Base-by-base conservation (phyloP, 2,329 filamentous ascomycete species). In the Pyrenophora seminiperda region DNA sequence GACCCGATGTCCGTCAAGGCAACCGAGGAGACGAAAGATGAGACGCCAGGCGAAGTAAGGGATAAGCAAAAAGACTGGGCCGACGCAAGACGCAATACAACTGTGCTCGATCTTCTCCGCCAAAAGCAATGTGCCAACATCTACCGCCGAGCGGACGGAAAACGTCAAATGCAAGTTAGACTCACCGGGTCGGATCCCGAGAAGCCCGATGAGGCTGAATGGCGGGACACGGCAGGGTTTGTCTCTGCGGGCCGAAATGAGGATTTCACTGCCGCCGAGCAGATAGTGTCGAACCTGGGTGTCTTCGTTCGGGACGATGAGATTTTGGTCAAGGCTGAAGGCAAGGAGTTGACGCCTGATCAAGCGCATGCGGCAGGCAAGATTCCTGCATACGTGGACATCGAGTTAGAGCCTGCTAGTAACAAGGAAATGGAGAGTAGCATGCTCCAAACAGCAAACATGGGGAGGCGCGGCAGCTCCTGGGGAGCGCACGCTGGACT, bases 401-500 rank as follows among this genome's bases (percentile, higher is more conserved):
- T 52, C 9, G 17, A 38, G 19, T 20, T 48, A 14, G 45, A 48
- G 4, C 24, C 20, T 33, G 13, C 17, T 15, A 31, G 20, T 13
- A 19, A 20, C 7, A 29, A 27, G 15, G n/a, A 17, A 32, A 14
- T 20, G 30, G 27, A 39, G 27, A 45, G 33, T 27, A 29, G 20
- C 19, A 13, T 39, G 18, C 17, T 18, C 40, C 44, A 31, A 9
- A 19, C 20, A 24, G 30, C 15, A 17, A 27, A 43, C 11, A 11
- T 17, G 29, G 19, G 18, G 20, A 48, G 40, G 39, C 49, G 39
- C 20, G 39, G 42, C 9, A 47, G 33, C 18, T 32, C 38, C 7
- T 47, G 41, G 43, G 31, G 51, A 42, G 19, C 38, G 19, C 53
- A 41, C 27, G 22, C 36, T 13, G 38, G 61, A 18, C 47, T 64